phyloP scores from a whole-genome alignment of 495 filamentous ascomycete species.

The Jackrogersella minutella region DNA sequence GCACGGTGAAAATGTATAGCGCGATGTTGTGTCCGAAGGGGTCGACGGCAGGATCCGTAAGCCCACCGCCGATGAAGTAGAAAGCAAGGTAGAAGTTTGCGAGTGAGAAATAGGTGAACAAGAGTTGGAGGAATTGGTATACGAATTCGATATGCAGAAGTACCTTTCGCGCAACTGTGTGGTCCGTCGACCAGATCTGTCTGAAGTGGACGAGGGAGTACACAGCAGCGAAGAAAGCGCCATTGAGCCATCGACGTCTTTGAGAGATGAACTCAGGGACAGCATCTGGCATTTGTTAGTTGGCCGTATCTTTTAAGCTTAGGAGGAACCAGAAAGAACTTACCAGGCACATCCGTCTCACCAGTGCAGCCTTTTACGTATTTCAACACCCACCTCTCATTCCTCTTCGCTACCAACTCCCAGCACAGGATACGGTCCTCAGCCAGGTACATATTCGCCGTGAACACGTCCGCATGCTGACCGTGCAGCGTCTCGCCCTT shows the following conservation, averaged over 20 bases:
- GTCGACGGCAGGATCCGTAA: slow-evolving; percentile 80
- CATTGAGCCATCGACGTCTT: slow-evolving; percentile 95
- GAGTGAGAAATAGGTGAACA: slow-evolving; percentile 98
- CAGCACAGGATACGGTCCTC: slow-evolving; percentile 99
- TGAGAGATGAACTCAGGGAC: slow-evolving; percentile 97
- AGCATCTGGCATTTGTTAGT: slow-evolving; percentile 58
- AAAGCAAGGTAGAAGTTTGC: slow-evolving; percentile 99
- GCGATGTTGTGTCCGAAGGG: slow-evolving; percentile 90
- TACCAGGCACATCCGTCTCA: slow-evolving; percentile 96
- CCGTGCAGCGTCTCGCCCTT: slow-evolving; percentile 98
- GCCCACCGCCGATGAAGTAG: slow-evolving; percentile 97
- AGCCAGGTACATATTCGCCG: slow-evolving; percentile 98
- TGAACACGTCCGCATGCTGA: slow-evolving; percentile 97
- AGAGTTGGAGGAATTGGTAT: slow-evolving; percentile 88
- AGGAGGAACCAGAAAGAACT: slow-evolving; percentile 41
- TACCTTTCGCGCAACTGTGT: slow-evolving; percentile 86
- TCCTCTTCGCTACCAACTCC: slow-evolving; percentile 96
- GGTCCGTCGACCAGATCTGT: slow-evolving; percentile 94
- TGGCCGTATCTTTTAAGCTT: slow-evolving; percentile 4
- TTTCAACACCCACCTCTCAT: slow-evolving; percentile 95
- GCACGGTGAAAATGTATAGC: slow-evolving; percentile 81
- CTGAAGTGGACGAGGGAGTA: slow-evolving; percentile 95
- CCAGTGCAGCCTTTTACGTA: slow-evolving; percentile 96
- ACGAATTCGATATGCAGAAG: slow-evolving; percentile 95
- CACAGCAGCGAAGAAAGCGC: slow-evolving; percentile 97